Base-by-base conservation (phyloP, 148 eudicot genomes). In the Arbutus unedo region DNA sequence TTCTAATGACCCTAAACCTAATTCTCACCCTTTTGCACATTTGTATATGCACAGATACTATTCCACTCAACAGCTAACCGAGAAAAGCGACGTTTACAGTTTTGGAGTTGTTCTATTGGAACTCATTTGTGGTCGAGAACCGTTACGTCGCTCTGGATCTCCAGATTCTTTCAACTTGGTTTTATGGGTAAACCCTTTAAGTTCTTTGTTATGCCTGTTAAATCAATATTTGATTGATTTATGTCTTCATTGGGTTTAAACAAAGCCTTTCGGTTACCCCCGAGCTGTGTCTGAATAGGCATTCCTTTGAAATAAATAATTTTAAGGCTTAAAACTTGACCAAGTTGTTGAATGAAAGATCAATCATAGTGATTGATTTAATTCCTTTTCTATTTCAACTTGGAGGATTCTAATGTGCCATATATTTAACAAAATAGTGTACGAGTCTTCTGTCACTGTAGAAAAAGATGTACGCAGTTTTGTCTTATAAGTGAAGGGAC, bases 111-210 rank as follows among this genome's bases (percentile, higher is more conserved):
- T 94, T 75, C 91, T 94, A 82, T 74, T 94, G 83, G 98, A 94
- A 87, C 93, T 94, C 82, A 91, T 94, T 51, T 94, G 98, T 71
- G 98, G 98, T 15, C 86, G 98, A 14, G 98, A 93, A 83, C 94
- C 98, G 16, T 80, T 91, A 78, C 88, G 85, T 77, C 93, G 84
- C 82, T 68, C 91, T 16, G 96, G 98, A 84, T 64, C 86, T 81
- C 98, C 96, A 51, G 94, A 94, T 86, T 90, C 93, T 76, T 91
- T 90, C 84, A 91, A 94, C 70, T 83, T 94, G 86, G 98, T 94
- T 83, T 83, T 94, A 82, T 94, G 98, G 98, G 98, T 94, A 91
- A 74, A 43, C 44, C 38, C 44, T 25, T 53, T 44, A 41, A 55
- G 49, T 6, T 8, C 45, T 54, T 53, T 31, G 9, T 51, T 51